Conservation (phyloP, 1,284 basidiomycete species). For the Fomitiporia mediterranea region DNA sequence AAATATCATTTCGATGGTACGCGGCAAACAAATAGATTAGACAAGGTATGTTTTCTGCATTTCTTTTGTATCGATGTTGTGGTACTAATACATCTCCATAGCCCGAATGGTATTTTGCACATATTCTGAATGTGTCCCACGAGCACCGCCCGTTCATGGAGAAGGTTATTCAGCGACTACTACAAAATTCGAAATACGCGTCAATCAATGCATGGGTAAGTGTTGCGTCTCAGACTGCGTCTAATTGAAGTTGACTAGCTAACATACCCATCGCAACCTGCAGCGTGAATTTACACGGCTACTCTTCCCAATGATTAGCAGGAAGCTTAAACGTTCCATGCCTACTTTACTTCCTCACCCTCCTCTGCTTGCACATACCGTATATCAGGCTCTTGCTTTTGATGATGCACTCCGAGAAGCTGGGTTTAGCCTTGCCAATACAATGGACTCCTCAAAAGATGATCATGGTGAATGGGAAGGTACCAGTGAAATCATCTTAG, state of each 20-base stretch:
- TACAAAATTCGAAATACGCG: slow-evolving; percentile 58
- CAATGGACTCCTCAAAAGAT: slow-evolving; percentile 32
- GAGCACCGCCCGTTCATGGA: slow-evolving; percentile 80
- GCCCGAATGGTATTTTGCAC: slow-evolving; percentile 97
- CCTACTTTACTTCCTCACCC: slow-evolving; percentile 75
- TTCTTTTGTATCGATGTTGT: background rate
- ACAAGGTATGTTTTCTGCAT: slow-evolving; percentile 60
- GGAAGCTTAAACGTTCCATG: slow-evolving; percentile 71
- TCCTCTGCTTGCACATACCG: slow-evolving; percentile 88
- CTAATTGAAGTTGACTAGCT: slow-evolving; percentile 2
- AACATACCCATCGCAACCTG: slow-evolving; percentile 10
- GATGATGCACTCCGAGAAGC: slow-evolving; percentile 78
- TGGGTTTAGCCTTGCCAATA: slow-evolving; percentile 62
- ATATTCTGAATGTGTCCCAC: slow-evolving; percentile 79
- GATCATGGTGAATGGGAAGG: slow-evolving; percentile 57
- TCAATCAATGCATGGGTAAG: slow-evolving; percentile 71
- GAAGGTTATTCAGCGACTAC: slow-evolving; percentile 67
- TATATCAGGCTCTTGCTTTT: slow-evolving; percentile 88
- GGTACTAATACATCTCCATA: slow-evolving; percentile 31
- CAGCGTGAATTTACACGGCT: slow-evolving; percentile 78
- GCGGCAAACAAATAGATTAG: slow-evolving; percentile 84
- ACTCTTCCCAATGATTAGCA: slow-evolving; percentile 63
- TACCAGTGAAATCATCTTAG: slow-evolving; percentile 76
- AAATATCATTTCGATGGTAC: slow-evolving; percentile 93
- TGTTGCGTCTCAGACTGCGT: slow-evolving; percentile 22